Base-by-base conservation (phyloP, 441 rosid species). In the Gossypium lobatum region DNA sequence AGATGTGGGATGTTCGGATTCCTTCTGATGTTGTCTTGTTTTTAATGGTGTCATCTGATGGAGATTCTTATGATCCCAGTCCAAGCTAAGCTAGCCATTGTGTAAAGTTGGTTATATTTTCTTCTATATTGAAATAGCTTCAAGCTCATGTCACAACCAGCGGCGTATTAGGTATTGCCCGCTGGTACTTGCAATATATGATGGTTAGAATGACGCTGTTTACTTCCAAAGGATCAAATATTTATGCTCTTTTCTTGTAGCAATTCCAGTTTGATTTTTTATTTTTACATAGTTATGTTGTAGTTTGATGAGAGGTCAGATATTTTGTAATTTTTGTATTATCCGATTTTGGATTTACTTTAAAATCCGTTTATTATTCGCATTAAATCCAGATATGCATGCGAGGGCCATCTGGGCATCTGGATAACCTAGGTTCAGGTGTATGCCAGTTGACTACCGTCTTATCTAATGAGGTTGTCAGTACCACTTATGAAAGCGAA, bases 51-150 rank as follows among this genome's bases (percentile, higher is more conserved):
- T 73, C 82, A 76, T 83, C 81, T 53, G 79, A 79, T 66, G 79
- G 80, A 76, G 81, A 76, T 77, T 78, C 53, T 66, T 45, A 37
- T 71, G 77, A 71, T 82, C 85, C 85, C 81, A 74, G 75, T 54
- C 25, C 13, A 8, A 54, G 59, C 83, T 80, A 77, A 18, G 59
- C 83, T 80, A 76, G 76, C 82, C 79, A 59, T 18, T 82, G 86
- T 87, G 79, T 46, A 85, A 81, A 80, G 81, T 78, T 53, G 79
- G 80, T 74, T 71, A 50, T 52, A 63, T 52, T 55, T 31, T 71
- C 71, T 53, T 80, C 53, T 74, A 11, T 73, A 23, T 26, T 58
- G 61, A 70, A 83, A 26, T 73, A 76, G 79, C 72, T 48, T 72
- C 71, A 76, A 84, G 66, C 63, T 62, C 67, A 25, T 70, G 68